Base-by-base conservation (phyloP, 495 filamentous ascomycete genomes). In the Poronia punctata region DNA sequence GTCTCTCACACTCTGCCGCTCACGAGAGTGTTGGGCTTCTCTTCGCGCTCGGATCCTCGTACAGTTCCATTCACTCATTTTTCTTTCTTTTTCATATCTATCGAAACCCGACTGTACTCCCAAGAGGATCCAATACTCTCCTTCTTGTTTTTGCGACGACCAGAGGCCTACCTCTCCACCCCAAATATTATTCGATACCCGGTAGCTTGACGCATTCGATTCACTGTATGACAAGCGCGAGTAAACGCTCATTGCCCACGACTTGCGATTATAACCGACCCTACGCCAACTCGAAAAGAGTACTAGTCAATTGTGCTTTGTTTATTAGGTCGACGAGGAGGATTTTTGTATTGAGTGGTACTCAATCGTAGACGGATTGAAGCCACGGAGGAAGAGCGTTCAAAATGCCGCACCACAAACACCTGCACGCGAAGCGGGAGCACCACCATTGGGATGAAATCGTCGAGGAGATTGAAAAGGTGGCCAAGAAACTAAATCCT, bases 21-120 rank as follows among this genome's bases (percentile, higher is more conserved):
- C 41, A 41, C 40, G 48, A 54, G 44, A 50, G 49, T 56, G 51
- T 50, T 47, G 49, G 46, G 46, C 34, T 47, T 50, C 28, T 28
- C 40, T 30, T 36, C 50, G 56, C 45, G 38, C 48, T 45, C 42
- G 46, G 43, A 52, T 55, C 43, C 52, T 32, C 51, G 51, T 50
- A 55, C 55, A 49, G 38, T 56, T 56, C 35, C 55, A 44, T 59
- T 56, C 55, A 51, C 48, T 59, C 55, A 35, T 56, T 57, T 50
- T 45, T 30, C 31, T 34, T 40, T 40, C 35, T 38, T 17, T 43
- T 15, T 14, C 35, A 27, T 30, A 32, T 36, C 26, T 42, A n/a
- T n/a, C n/a, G n/a, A n/a, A 30, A 39, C 51, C 37, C 51, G 50
- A 46, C 36, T 40, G 36, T 46, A 33, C 32, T 40, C 45, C 43